phyloP scores from a whole-genome alignment of 2,329 filamentous ascomycete species.

The Verticillium nonalfalfae region DNA sequence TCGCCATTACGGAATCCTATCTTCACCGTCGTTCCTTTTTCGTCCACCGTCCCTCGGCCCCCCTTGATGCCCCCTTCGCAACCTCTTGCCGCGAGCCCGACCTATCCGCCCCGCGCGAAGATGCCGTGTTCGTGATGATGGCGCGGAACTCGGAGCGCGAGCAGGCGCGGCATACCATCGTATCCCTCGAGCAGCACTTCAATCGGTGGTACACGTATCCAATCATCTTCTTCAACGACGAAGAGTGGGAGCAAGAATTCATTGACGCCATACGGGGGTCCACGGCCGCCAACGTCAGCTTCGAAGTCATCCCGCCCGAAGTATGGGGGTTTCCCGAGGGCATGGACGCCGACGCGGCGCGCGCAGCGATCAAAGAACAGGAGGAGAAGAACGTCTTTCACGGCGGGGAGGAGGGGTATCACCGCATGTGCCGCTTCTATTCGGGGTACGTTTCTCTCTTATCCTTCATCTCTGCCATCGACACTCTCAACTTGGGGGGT shows the following conservation, averaged over 20 bases:
- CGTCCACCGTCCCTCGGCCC: conserved; percentile 24
- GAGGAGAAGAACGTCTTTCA: conserved; percentile 26
- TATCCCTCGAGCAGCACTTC: conserved; percentile 34
- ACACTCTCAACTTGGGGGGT: too few species aligned
- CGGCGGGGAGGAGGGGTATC: conserved; percentile 30
- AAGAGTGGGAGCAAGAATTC: conserved; percentile 32
- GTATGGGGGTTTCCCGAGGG: conserved; percentile 34
- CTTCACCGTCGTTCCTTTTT: conserved; percentile 25
- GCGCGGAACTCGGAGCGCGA: conserved; percentile 36
- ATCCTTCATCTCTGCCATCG: not conserved
- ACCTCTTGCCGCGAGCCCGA: conserved; percentile 31
- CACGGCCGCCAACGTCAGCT: conserved; percentile 27
- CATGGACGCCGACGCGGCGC: conserved; percentile 21
- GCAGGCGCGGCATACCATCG: conserved; percentile 30
- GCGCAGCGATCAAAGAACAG: conserved; percentile 24
- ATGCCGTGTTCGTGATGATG: conserved; percentile 38
- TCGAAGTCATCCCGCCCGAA: conserved; percentile 31
- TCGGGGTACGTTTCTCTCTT: conserved; percentile 28
- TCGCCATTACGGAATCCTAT: conserved; percentile 24
- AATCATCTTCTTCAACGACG: conserved; percentile 38
- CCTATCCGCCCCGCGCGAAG: conserved; percentile 27
- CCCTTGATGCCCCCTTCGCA: conserved; percentile 32
- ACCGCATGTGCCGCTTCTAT: conserved; percentile 35
- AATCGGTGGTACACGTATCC: conserved; percentile 41
- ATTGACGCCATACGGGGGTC: conserved; percentile 27